Evolutionary conservation across 768 basidiomycete genomes (phyloP).

Genomic region (Russula sp.): DNA sequence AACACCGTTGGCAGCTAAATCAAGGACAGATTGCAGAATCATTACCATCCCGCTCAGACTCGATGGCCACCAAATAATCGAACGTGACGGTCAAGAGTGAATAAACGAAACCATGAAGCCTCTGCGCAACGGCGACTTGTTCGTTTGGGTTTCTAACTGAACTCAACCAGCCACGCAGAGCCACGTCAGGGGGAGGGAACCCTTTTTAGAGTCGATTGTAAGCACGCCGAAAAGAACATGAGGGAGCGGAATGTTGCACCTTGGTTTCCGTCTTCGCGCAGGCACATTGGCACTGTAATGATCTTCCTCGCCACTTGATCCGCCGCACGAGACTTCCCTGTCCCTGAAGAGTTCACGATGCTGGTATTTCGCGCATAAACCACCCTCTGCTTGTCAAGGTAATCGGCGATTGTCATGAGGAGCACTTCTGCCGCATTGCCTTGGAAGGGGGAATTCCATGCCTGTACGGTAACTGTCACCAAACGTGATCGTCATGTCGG

Average conservation of each 20-base stretch:
- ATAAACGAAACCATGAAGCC: neutral
- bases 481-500: neutral
- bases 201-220: neutral
- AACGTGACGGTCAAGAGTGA: neutral
- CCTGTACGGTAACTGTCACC: neutral
- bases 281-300: too few species aligned
- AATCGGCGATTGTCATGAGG: neutral
- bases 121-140: too few species aligned
- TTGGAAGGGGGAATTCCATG: neutral
- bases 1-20: neutral
- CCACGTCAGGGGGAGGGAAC: neutral
- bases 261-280: too few species aligned
- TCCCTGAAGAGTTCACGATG: slow-evolving; percentile 2
- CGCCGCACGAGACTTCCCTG: neutral
- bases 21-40: neutral
- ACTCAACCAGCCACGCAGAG: neutral
- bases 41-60: neutral
- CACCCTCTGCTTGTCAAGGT: neutral
- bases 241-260: too few species aligned
- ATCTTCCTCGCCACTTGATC: neutral
- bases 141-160: neutral
- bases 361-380: neutral
- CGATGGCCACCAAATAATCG: neutral
- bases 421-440: neutral
- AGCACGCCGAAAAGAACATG: too few species aligned